Evolutionary conservation across 805 yeast species (phyloP).

Genomic region (Lachancea lanzarotensis): DNA sequence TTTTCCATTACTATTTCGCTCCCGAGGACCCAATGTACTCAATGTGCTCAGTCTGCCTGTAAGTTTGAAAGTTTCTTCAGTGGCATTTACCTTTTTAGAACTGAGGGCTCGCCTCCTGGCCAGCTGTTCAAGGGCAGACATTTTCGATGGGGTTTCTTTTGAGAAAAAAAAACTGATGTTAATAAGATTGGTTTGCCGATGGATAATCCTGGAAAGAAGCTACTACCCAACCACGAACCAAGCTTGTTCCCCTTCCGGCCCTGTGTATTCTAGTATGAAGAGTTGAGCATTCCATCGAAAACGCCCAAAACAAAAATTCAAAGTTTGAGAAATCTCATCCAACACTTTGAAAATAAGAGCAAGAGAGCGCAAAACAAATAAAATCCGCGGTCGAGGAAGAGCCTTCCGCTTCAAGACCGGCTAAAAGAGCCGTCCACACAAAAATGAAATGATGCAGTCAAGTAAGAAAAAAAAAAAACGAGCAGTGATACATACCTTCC

Average conservation of each 20-base stretch:
- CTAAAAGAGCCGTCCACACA: too few species aligned
- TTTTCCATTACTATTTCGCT: background rate
- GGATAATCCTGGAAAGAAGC: background rate
- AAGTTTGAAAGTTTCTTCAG: background rate
- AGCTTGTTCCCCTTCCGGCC: background rate
- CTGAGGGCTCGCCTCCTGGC: conserved; percentile 36
- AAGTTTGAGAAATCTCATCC: background rate
- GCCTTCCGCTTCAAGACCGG: background rate
- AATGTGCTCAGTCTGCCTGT: background rate
- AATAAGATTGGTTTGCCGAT: background rate
- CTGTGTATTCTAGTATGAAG: background rate
- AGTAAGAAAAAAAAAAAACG: background rate
- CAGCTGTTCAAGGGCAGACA: conserved; percentile 42
- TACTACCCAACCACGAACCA: background rate
- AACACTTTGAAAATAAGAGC: background rate
- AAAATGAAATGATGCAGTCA: background rate
- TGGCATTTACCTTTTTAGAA: background rate
- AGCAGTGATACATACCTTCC: conserved; percentile 41
- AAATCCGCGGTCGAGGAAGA: conserved; percentile 1
- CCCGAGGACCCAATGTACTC: background rate
- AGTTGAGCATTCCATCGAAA: background rate
- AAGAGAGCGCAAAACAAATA: conserved; percentile 5
- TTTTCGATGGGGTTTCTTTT: conserved; percentile 2
- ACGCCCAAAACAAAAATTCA: background rate
- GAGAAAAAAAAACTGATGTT: background rate